Percentiles rank a stretch among this genome's conserved stretches.
These are phyloP conservation scores for Exophiala sideris DNA, from an alignment of 2,329 filamentous ascomycete genomes.

Conservation along the genomic window DNA sequence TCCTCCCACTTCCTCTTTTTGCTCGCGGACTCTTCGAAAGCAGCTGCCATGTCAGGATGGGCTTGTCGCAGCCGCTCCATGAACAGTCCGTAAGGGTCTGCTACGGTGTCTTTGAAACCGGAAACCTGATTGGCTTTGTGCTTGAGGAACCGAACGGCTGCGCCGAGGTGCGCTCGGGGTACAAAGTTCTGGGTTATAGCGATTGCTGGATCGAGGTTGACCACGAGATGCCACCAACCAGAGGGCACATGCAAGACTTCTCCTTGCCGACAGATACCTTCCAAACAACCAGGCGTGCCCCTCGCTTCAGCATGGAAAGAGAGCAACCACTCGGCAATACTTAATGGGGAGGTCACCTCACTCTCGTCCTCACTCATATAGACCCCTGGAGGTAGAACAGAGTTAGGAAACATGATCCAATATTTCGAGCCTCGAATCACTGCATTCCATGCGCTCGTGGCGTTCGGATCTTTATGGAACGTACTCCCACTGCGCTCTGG, in stretches of 20 bases:
- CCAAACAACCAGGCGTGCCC: conserved; percentile 69
- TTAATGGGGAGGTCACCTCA: conserved; percentile 89
- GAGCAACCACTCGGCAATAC: conserved; percentile 94
- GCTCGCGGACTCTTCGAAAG: conserved; percentile 57
- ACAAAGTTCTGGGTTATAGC: conserved; percentile 97
- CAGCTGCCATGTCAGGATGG: conserved; percentile 65
- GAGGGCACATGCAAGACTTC: conserved; percentile 90
- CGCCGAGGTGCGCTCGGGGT: conserved; percentile 66
- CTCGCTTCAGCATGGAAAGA: conserved; percentile 84
- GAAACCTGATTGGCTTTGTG: conserved; percentile 83
- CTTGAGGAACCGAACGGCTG: conserved; percentile 74
- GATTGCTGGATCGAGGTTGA: conserved; percentile 80
- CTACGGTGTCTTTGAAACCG: conserved; percentile 71
- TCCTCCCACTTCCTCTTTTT: conserved; percentile 87
- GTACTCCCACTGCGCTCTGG: conserved; percentile 84
- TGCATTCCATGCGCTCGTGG: conserved; percentile 83
- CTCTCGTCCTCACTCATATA: conserved; percentile 85
- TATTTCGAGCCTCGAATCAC: conserved; percentile 88
- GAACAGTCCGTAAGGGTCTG: conserved; percentile 73
- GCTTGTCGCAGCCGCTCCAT: conserved; percentile 61
- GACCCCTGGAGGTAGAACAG: conserved; percentile 68
- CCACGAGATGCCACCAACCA: conserved; percentile 95
- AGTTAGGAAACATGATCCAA: conserved; percentile 95
- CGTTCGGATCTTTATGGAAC: conserved; percentile 81
- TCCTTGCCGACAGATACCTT: conserved; percentile 78